Percentiles rank a stretch among this genome's conserved stretches.
Evolutionary conservation across 2,329 filamentous ascomycete species (phyloP).

Genomic region (Colletotrichum lindemuthianum): DNA sequence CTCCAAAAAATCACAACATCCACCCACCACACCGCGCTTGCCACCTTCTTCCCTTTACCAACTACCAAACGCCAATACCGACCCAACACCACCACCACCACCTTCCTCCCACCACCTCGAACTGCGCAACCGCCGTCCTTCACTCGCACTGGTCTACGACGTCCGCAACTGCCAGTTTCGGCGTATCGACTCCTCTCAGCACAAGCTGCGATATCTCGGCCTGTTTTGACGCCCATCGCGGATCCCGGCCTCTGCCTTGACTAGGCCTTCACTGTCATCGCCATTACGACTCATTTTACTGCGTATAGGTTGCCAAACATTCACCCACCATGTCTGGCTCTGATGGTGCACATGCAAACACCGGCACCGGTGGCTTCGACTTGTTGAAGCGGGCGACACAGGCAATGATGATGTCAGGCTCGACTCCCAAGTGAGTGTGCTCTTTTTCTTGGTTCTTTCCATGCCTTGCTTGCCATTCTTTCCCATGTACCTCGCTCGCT

Average conservation of each 20-base stretch:
- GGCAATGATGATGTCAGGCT: slow-evolving; percentile 69
- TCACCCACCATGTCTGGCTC: slow-evolving; percentile 59
- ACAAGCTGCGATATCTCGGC: slow-evolving; percentile 23
- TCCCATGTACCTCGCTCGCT: background rate
- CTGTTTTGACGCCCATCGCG: slow-evolving; percentile 33
- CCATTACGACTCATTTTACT: slow-evolving; percentile 9
- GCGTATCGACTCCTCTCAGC: slow-evolving; percentile 1
- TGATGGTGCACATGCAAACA: slow-evolving; percentile 52
- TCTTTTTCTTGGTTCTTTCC: slow-evolving; percentile 38
- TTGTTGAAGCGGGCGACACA: slow-evolving; percentile 70
- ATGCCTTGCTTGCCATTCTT: background rate
- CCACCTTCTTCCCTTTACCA: slow-evolving; percentile 17
- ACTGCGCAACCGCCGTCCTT: slow-evolving; percentile 4
- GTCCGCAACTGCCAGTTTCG: slow-evolving; percentile 11
- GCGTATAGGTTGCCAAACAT: background rate
- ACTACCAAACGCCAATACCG: background rate
- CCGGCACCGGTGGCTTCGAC: slow-evolving; percentile 61
- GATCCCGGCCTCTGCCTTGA: slow-evolving; percentile 34
- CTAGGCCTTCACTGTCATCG: slow-evolving; percentile 27
- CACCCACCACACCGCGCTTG: slow-evolving; percentile 22
- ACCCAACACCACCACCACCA: slow-evolving; percentile 13
- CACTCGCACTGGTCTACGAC: slow-evolving; percentile 9
- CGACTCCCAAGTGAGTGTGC: slow-evolving; percentile 33
- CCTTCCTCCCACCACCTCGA: slow-evolving; percentile 3
- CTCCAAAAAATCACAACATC: slow-evolving; percentile 33